A percentile compares a stretch with the other conserved stretches of the same genome.
Evolutionary conservation across 345 rosid genomes (phyloP).

Genomic region (Limnanthes douglasii): DNA sequence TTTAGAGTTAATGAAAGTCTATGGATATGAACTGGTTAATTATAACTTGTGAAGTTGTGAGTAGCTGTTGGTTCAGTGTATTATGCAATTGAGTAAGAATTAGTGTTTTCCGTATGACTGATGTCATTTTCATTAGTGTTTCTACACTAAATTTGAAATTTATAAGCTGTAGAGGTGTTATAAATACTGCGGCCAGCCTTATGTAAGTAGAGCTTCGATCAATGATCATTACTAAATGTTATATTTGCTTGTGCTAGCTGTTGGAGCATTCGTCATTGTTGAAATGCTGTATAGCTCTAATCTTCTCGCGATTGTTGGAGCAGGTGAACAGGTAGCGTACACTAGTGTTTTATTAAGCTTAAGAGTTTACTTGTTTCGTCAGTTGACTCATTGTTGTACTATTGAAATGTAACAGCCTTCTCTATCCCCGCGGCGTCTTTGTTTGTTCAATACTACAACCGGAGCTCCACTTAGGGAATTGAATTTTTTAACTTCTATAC

Average conservation of each 20-base stretch:
- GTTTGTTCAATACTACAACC: constrained; percentile 56
- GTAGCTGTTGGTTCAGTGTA: not conserved
- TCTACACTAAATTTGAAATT: no score
- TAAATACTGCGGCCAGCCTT: no score
- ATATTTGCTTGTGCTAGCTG: constrained; percentile 24
- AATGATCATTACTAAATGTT: not conserved
- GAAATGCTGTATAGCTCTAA: constrained; percentile 85
- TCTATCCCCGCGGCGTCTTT: constrained; percentile 69
- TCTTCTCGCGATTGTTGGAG: constrained; percentile 94
- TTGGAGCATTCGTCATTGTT: constrained; percentile 63
- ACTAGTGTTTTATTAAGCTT: not conserved
- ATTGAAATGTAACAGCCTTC: constrained; percentile 36
- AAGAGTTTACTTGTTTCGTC: not conserved
- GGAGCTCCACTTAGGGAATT: constrained; percentile 57
- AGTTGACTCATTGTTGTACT: constrained; percentile 4
- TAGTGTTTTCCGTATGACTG: not conserved
- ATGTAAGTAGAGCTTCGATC: not conserved
- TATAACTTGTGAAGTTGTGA: constrained; percentile 6
- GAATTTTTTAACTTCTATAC: constrained; percentile 69
- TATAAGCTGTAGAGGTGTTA: no score
- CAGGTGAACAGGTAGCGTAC: constrained; percentile 99
- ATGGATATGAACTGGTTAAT: not conserved
- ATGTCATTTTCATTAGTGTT: not conserved
- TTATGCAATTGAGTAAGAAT: not conserved
- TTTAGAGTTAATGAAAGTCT: not conserved